phyloP scores from a whole-genome alignment of 495 filamentous ascomycete genomes.

The Xylaria nigripes region DNA sequence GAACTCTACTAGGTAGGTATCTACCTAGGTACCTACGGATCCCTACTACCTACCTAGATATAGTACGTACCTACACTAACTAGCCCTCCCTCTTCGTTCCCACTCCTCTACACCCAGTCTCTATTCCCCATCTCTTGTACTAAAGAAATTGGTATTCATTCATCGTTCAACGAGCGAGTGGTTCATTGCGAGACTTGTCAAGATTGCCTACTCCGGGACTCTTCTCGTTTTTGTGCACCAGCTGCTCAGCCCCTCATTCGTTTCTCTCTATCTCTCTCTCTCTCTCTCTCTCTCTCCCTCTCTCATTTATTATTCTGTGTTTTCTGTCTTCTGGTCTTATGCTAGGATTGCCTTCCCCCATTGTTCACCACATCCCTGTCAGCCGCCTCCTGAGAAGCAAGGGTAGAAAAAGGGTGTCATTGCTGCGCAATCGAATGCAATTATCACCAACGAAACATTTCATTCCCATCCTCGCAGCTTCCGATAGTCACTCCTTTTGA shows the following conservation, averaged over 20 bases:
- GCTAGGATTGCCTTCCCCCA: conserved; percentile 6
- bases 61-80: not conserved
- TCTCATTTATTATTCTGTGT: not conserved
- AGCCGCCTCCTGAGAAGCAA: conserved; percentile 12
- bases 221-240: not conserved
- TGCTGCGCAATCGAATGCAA: conserved; percentile 13
- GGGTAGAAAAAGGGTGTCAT: conserved; percentile 15
- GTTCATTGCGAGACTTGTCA: not conserved
- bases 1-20: too few species aligned
- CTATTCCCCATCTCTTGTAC: too few species aligned
- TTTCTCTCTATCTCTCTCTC: not conserved
- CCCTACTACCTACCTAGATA: not conserved
- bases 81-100: not conserved
- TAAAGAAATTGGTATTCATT: not conserved
- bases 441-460: conserved; percentile 3
- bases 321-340: not conserved
- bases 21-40: not conserved
- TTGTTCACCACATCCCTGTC: conserved; percentile 8
- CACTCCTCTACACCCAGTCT: not conserved
- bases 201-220: not conserved
- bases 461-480: not conserved
- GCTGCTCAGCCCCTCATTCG: not conserved
- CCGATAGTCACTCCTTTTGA: not conserved
- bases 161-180: not conserved
- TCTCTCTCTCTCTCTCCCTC: not conserved